Evolutionary conservation across 2,329 filamentous ascomycete genomes (phyloP).

Genomic region (Monilinia fructigena): DNA sequence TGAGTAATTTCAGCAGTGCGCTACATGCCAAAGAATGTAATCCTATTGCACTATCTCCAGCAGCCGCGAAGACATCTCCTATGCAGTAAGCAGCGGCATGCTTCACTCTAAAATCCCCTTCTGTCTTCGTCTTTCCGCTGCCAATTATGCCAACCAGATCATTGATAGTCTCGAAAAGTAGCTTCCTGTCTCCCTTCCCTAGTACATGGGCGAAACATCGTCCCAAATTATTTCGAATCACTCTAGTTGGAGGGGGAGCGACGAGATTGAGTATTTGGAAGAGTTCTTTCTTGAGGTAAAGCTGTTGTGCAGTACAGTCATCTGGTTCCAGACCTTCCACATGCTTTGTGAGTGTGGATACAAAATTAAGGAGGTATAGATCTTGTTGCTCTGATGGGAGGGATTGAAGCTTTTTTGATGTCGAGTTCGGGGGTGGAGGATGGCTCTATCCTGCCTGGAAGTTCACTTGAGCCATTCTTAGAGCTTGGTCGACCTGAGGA

Average conservation of each 20-base stretch:
- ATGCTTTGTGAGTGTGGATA: slow-evolving; percentile 78
- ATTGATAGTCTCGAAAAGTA: slow-evolving; percentile 92
- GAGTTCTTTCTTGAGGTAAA: slow-evolving; percentile 89
- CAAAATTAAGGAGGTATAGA: slow-evolving; percentile 86
- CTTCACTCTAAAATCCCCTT: slow-evolving; percentile 74
- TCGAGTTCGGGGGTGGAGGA: slow-evolving; percentile 76
- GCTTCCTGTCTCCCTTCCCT: slow-evolving; percentile 79
- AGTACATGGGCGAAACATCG: slow-evolving; percentile 82
- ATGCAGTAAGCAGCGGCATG: slow-evolving; percentile 86
- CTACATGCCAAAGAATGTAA: slow-evolving; percentile 73
- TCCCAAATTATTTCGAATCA: slow-evolving; percentile 86
- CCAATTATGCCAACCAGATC: slow-evolving; percentile 75
- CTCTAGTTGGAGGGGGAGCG: slow-evolving; percentile 78
- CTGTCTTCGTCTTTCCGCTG: slow-evolving; percentile 68
- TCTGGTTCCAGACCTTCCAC: slow-evolving; percentile 72
- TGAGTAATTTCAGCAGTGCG: slow-evolving; percentile 74
- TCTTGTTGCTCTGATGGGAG: slow-evolving; percentile 94
- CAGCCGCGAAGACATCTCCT: slow-evolving; percentile 85
- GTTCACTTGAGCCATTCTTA: slow-evolving; percentile 40
- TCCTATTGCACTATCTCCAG: slow-evolving; percentile 87
- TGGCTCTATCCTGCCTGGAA: slow-evolving; percentile 42
- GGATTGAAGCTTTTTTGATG: slow-evolving; percentile 82
- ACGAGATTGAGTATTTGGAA: slow-evolving; percentile 86
- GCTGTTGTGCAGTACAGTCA: slow-evolving; percentile 83
- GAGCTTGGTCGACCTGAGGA: slow-evolving; percentile 36